Evolutionary conservation across 495 filamentous ascomycete species (phyloP).

Genomic region (Aspergillus biplanus): DNA sequence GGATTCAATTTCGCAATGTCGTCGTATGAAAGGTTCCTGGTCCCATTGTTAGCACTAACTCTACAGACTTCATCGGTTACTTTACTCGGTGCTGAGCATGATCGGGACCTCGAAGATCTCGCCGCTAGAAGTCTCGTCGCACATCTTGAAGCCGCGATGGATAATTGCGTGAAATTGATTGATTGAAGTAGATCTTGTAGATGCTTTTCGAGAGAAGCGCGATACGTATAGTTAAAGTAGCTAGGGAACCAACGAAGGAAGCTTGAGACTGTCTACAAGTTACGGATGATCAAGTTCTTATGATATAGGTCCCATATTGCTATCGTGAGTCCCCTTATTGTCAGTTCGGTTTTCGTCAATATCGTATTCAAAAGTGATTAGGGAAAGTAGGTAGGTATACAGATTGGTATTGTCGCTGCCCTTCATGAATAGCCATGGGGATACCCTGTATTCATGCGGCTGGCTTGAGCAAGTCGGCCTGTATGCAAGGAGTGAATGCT

Average conservation of each 20-base stretch:
- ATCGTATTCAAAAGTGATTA: neutral
- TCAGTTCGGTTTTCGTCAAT: neutral
- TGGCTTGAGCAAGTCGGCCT: neutral
- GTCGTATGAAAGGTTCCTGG: constrained; percentile 30
- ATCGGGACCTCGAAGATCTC: constrained; percentile 17
- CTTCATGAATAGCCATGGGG: neutral
- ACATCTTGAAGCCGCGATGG: constrained; percentile 4
- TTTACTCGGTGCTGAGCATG: constrained; percentile 28
- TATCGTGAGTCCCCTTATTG: no score
- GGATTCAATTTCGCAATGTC: constrained; percentile 40
- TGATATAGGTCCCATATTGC: no score
- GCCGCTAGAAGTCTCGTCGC: neutral
- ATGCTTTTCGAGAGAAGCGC: neutral
- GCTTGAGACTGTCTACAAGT: no score
- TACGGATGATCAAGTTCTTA: no score
- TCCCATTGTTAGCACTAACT: constrained; percentile 18
- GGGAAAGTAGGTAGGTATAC: neutral
- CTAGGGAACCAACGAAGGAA: no score
- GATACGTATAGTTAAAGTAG: neutral
- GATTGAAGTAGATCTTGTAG: neutral
- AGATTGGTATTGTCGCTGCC: neutral
- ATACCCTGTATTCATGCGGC: neutral
- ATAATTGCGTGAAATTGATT: neutral
- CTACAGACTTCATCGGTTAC: neutral
- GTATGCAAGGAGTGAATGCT: neutral